Percentiles rank a stretch among this genome's conserved stretches.
Evolutionary conservation across 2,329 filamentous ascomycete genomes (phyloP).

Genomic region (Penicillium sp.): DNA sequence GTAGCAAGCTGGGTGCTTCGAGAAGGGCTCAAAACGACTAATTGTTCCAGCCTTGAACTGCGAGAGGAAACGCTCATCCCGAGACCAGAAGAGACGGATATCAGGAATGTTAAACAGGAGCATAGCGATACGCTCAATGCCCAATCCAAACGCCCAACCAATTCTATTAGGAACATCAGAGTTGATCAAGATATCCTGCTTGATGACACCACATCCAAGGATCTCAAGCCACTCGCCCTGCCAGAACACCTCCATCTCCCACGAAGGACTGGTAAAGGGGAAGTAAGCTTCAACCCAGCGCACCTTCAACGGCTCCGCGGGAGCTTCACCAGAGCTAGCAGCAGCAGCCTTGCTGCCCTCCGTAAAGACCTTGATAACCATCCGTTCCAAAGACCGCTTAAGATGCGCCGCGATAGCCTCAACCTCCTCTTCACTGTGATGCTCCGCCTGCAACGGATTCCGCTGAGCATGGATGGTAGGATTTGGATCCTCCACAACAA

Average conservation of each 20-base stretch:
- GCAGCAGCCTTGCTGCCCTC: conserved; percentile 68
- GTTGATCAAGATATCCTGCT: conserved; percentile 76
- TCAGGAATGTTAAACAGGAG: conserved; percentile 94
- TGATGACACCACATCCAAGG: conserved; percentile 85
- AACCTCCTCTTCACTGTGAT: conserved; percentile 74
- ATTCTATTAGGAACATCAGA: conserved; percentile 73
- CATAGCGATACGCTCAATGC: conserved; percentile 95
- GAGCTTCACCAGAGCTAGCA: conserved; percentile 47
- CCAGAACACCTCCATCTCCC: conserved; percentile 96
- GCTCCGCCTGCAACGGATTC: conserved; percentile 75
- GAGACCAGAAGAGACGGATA: conserved; percentile 94
- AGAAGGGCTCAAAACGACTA: conserved; percentile 78
- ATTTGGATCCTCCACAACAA: conserved; percentile 81
- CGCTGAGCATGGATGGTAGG: conserved; percentile 72
- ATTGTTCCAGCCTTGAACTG: conserved; percentile 68
- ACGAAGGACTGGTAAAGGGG: conserved; percentile 92
- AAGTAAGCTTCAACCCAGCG: conserved; percentile 98
- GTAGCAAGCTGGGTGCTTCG: conserved; percentile 83
- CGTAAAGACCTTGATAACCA: conserved; percentile 86
- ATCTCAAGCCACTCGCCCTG: conserved; percentile 94
- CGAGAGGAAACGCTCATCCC: conserved; percentile 76
- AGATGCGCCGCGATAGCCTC: conserved; percentile 82
- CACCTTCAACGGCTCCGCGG: conserved; percentile 74
- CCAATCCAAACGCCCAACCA: conserved; percentile 95
- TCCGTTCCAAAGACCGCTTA: conserved; percentile 82